Conservation (phyloP, 495 filamentous ascomycete species). For the Pyronema domesticum region DNA sequence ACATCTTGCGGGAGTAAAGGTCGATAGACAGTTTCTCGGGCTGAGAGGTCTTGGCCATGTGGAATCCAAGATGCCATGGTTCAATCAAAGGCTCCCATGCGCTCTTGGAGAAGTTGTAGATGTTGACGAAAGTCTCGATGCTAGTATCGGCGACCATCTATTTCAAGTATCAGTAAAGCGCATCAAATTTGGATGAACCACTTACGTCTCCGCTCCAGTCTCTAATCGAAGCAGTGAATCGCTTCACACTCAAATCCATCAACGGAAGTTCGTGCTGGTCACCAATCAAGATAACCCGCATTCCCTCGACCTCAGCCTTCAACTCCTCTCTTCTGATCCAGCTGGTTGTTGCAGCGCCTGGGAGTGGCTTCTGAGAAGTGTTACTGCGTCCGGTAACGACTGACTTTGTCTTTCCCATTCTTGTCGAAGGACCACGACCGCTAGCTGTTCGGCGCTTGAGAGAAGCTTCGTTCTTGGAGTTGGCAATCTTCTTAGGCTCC, state of each 20-base stretch:
- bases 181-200: background rate
- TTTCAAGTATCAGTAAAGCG: slow-evolving; percentile 3
- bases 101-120: slow-evolving; percentile 98
- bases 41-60: slow-evolving; percentile 27
- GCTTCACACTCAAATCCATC: slow-evolving; percentile 83
- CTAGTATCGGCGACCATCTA: slow-evolving; percentile 65
- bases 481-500: slow-evolving; percentile 45
- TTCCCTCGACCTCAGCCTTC: slow-evolving; percentile 65
- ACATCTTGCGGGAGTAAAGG: slow-evolving; percentile 64
- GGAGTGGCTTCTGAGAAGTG: slow-evolving; percentile 14
- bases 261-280: slow-evolving; percentile 89
- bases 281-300: slow-evolving; percentile 83
- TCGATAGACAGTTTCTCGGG: slow-evolving; percentile 68
- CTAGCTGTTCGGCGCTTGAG: slow-evolving; percentile 42
- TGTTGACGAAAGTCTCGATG: slow-evolving; percentile 83
- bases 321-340: slow-evolving; percentile 67
- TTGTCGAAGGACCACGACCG: slow-evolving; percentile 35
- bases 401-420: slow-evolving; percentile 32
- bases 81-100: slow-evolving; percentile 95
- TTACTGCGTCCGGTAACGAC: slow-evolving; percentile 25
- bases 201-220: slow-evolving; percentile 65
- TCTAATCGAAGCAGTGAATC: slow-evolving; percentile 61
- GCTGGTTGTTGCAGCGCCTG: slow-evolving; percentile 29
- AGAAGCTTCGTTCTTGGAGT: slow-evolving; percentile 36
- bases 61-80: slow-evolving; percentile 86